Evolutionary conservation across 2,329 filamentous ascomycete genomes (phyloP).

Genomic region (Arthrinium phaeospermum): DNA sequence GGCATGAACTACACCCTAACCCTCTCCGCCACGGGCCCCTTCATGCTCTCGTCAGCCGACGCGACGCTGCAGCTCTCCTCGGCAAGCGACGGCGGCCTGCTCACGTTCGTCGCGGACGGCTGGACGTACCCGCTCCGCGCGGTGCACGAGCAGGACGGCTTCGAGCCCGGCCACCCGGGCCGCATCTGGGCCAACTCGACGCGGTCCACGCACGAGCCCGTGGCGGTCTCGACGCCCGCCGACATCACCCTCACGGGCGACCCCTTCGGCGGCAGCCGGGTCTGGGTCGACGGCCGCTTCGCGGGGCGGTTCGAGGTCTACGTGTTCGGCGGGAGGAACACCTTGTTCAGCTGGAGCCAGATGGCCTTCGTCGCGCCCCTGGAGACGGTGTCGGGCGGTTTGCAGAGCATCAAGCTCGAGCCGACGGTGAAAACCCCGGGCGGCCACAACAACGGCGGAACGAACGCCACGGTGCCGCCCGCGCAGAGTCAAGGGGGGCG

Average conservation of each 20-base stretch:
- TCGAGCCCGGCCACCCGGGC: conserved; percentile 53
- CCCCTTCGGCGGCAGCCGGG: conserved; percentile 51
- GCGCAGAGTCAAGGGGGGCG: background rate
- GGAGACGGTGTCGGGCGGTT: conserved; percentile 32
- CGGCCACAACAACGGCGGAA: background rate
- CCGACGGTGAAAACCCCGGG: background rate
- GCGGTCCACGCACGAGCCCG: conserved; percentile 48
- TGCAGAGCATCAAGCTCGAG: conserved; percentile 19
- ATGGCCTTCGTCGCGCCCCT: conserved; percentile 62
- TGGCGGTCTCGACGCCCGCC: conserved; percentile 41
- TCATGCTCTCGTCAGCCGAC: conserved; percentile 50
- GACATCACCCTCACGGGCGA: conserved; percentile 51
- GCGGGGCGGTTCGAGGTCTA: conserved; percentile 59
- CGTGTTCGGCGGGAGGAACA: conserved; percentile 58
- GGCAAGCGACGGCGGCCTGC: conserved; percentile 38
- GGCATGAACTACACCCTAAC: conserved; percentile 52
- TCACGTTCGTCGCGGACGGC: conserved; percentile 51
- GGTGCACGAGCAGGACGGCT: conserved; percentile 48
- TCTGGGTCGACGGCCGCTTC: conserved; percentile 53
- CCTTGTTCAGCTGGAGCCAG: conserved; percentile 58
- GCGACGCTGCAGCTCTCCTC: conserved; percentile 44
- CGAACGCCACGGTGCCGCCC: background rate
- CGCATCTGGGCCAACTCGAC: conserved; percentile 58
- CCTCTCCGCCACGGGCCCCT: conserved; percentile 46
- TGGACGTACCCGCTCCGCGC: conserved; percentile 55